Percentiles rank a stretch among this genome's conserved stretches.
Evolutionary conservation across 148 eudicot species (phyloP).

Genomic region (Bassia scoparia): DNA sequence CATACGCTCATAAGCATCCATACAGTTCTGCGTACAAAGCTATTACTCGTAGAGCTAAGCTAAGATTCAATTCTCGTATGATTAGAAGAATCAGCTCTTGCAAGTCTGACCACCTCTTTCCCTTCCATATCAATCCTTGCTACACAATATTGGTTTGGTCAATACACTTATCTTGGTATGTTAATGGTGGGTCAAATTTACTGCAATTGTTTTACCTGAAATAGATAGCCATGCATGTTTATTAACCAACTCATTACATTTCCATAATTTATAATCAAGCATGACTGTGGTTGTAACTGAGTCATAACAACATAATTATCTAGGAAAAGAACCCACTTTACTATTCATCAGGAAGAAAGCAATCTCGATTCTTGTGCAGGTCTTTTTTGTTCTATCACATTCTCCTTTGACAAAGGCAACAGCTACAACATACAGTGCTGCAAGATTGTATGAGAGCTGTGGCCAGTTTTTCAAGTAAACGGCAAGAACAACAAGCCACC

Average conservation of each 20-base stretch:
- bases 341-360: conserved; percentile 77
- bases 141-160: background rate
- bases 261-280: too few species aligned
- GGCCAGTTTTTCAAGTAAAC: conserved; percentile 78
- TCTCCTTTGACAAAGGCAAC: conserved; percentile 71
- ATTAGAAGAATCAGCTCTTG: background rate
- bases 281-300: too few species aligned
- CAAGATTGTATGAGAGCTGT: conserved; percentile 68
- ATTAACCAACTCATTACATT: too few species aligned
- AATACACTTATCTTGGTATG: background rate
- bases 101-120: too few species aligned
- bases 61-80: background rate
- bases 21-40: conserved; percentile 1
- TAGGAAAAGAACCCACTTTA: conserved; percentile 6
- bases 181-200: background rate
- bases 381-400: conserved; percentile 88
- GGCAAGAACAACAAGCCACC: conserved; percentile 82
- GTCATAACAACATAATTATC: background rate
- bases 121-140: background rate
- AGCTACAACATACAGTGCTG: conserved; percentile 66
- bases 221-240: too few species aligned
- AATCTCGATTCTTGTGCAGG: conserved; percentile 94
- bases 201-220: background rate
- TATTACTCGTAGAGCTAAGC: background rate
- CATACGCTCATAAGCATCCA: conserved; percentile 10